Evolutionary conservation across 2,329 filamentous ascomycete species (phyloP), one percentile per base, ranked within the genome.

Genomic region (Alternaria brassicicola): DNA sequence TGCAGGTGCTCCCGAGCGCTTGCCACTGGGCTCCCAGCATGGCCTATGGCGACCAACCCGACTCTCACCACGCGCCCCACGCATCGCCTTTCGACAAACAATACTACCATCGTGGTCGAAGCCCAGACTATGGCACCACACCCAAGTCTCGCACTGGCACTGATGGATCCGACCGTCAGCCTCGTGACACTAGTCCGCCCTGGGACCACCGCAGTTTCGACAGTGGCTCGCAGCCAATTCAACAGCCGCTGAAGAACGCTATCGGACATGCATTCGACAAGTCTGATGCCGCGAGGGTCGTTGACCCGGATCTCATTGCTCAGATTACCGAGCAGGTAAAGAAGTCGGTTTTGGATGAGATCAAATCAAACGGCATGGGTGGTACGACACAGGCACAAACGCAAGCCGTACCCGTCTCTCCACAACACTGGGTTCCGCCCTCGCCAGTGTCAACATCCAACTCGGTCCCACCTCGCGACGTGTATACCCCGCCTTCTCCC

Each of bases 301-400:
- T 89, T 12, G 83, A 87, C 50, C 86, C 86, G 2, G 84, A 86
- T 7, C 78, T 89, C 21, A 81, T 89, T 49, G 83, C 85, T 46
- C 83, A 86, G 60, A 86, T 89, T 64, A 87, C 86, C 46, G 84
- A 86, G 71, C 84, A 88, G 57, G 81, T 83, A 31, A 80, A 80
- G 66, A 79, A 73, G 60, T 76, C 76, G 63, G 76, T 80, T 47
- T 67, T 79, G 33, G 72, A 79, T 50, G 76, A 75, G 49, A 78
- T 87, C 64, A 86, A 83, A 66, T 76, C 80, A 54, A 79, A 78
- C 43, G 70, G 64, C 10, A 66, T 71, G 21, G 66, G 64, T 51
- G 67, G 64, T 64, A 55, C 71, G 38, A 63, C 69, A 38, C 66
- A 75, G 38, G 54, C 68, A 45, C 72, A 74, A 60, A 52, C 68